Percentiles rank a stretch among this genome's conserved stretches.
These are phyloP conservation scores for Neonectria faginata DNA, from an alignment of 2,329 filamentous ascomycete species.

Conservation along the genomic window DNA sequence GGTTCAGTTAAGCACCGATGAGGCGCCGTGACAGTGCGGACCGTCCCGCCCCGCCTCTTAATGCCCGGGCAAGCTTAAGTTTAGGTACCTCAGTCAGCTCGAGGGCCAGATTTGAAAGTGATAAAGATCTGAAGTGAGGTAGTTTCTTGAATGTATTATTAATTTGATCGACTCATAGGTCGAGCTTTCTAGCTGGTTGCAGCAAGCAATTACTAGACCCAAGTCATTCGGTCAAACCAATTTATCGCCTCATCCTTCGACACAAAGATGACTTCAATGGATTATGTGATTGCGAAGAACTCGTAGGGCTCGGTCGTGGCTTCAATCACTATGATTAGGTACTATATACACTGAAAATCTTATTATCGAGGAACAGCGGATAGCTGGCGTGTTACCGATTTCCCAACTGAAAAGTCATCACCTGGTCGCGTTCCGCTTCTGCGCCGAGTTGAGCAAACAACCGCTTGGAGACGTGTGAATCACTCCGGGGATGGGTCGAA, in stretches of 20 bases:
- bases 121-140: not conserved
- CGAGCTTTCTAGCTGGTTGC: not conserved
- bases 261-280: not conserved
- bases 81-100: not conserved
- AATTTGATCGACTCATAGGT: not conserved
- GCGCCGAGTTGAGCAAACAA: not conserved
- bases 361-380: not conserved
- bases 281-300: not conserved
- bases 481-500: not conserved
- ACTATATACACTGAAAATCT: too few species aligned
- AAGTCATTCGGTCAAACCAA: not conserved
- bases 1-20: not conserved
- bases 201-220: not conserved
- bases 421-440: slow-evolving; percentile 8
- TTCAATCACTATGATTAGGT: not conserved
- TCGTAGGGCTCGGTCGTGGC: not conserved
- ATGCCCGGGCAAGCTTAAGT: not conserved
- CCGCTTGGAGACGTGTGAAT: not conserved
- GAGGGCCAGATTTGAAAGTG: not conserved
- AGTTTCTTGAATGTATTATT: not conserved
- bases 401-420: not conserved
- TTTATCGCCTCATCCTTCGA: not conserved
- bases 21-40: not conserved
- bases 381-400: not conserved
- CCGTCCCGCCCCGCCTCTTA: not conserved